phyloP scores from a whole-genome alignment of 83 land plant species.

The Diphasiastrum complanatum region DNA sequence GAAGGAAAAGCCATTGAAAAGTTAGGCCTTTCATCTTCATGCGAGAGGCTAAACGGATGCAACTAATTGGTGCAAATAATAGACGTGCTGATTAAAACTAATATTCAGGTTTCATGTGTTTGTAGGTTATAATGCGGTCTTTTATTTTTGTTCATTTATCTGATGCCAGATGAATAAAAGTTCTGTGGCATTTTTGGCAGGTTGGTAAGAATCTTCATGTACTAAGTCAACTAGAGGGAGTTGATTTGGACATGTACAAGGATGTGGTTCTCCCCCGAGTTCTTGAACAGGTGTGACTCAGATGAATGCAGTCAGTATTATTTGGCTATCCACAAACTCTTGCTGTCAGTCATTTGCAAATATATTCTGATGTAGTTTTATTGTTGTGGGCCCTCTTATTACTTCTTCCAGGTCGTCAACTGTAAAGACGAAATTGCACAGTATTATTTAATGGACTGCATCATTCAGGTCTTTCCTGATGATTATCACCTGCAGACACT shows the following conservation, averaged over 20 bases:
- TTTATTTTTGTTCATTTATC: too few species aligned
- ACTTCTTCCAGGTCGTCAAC: conserved; percentile 94
- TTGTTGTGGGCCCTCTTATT: conserved; percentile 1
- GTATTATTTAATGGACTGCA: conserved; percentile 92
- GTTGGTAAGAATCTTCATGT: conserved; percentile 98
- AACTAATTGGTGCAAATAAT: too few species aligned
- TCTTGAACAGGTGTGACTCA: conserved; percentile 97
- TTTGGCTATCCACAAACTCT: not conserved
- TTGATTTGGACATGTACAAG: conserved; percentile 89
- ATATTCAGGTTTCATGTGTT: too few species aligned
- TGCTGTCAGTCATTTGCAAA: not conserved
- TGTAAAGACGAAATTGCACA: conserved; percentile 98
- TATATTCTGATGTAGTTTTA: not conserved
- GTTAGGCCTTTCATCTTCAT: too few species aligned
- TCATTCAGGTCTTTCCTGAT: conserved; percentile 98
- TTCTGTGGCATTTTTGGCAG: conserved; percentile 36
- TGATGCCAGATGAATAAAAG: too few species aligned
- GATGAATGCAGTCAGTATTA: conserved; percentile 2
- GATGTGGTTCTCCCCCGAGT: conserved; percentile 88
- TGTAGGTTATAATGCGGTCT: too few species aligned
- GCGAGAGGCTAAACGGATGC: too few species aligned
- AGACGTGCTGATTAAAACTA: too few species aligned
- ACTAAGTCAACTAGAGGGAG: conserved; percentile 95
- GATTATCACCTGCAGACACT: conserved; percentile 96
- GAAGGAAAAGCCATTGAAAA: conserved; percentile 9